phyloP scores from a whole-genome alignment of 208 protist genomes.

The Crithidia fasciculata region DNA sequence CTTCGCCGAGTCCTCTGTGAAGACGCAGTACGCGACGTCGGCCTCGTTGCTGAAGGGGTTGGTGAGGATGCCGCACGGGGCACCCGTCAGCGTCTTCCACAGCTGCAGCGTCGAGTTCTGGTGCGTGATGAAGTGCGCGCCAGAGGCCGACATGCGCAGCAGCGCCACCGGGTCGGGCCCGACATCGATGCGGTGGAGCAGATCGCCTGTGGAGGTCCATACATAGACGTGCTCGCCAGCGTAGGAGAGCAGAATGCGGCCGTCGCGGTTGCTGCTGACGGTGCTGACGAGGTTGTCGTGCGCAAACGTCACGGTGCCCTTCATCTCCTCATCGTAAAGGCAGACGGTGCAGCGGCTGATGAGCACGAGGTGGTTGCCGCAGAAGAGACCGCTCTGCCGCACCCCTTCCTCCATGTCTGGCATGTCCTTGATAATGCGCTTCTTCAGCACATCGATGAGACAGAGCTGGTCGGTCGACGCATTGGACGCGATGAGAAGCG shows the following conservation, averaged over 20 bases:
- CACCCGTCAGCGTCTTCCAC: constrained; percentile 69
- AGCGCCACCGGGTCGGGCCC: constrained; percentile 61
- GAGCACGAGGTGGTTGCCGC: constrained; percentile 59
- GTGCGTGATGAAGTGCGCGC: constrained; percentile 56
- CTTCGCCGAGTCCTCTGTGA: constrained; percentile 66
- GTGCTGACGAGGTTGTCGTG: constrained; percentile 63
- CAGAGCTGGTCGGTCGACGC: constrained; percentile 39
- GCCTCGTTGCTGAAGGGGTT: constrained; percentile 39
- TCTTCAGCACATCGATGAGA: constrained; percentile 73
- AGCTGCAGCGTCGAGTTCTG: constrained; percentile 58
- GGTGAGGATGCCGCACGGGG: constrained; percentile 34
- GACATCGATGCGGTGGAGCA: constrained; percentile 68
- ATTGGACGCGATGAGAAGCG: constrained; percentile 52
- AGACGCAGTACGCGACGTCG: constrained; percentile 45
- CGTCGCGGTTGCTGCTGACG: constrained; percentile 63
- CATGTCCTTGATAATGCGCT: constrained; percentile 57
- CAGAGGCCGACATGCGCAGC: constrained; percentile 64
- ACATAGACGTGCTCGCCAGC: constrained; percentile 66
- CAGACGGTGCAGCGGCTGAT: constrained; percentile 46
- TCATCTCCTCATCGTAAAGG: constrained; percentile 52
- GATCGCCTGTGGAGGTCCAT: constrained; percentile 66
- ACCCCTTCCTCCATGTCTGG: constrained; percentile 45
- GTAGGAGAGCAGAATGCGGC: constrained; percentile 65
- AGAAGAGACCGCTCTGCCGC: constrained; percentile 59
- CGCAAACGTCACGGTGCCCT: constrained; percentile 36